phyloP scores from a whole-genome alignment of 2,329 filamentous ascomycete genomes.

The Penicillium sp. region DNA sequence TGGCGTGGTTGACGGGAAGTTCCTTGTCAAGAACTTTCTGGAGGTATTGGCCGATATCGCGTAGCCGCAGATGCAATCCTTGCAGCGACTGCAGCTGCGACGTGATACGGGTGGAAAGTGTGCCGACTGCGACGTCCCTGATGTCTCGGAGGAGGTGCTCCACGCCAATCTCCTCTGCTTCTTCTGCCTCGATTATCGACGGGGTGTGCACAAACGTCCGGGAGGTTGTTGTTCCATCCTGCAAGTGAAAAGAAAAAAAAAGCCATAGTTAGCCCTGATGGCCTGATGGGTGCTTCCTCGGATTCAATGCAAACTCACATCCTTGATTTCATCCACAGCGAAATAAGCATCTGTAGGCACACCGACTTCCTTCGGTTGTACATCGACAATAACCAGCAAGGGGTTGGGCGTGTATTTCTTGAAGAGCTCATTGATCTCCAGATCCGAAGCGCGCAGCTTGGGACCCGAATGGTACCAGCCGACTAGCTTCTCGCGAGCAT shows the following conservation, averaged over 20 bases:
- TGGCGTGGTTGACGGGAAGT: slow-evolving; percentile 91
- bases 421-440: slow-evolving; percentile 99
- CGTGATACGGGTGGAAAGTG: slow-evolving; percentile 89
- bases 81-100: slow-evolving; percentile 96
- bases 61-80: slow-evolving; percentile 83
- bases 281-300: not conserved
- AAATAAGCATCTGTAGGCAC: slow-evolving; percentile 99
- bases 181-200: slow-evolving; percentile 95
- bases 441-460: slow-evolving; percentile 88
- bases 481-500: slow-evolving; percentile 95
- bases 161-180: slow-evolving; percentile 97
- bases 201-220: slow-evolving; percentile 98
- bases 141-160: slow-evolving; percentile 97
- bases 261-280: slow-evolving; percentile 2
- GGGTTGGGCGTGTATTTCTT: slow-evolving; percentile 98
- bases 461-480: slow-evolving; percentile 99
- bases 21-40: slow-evolving; percentile 91
- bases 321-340: slow-evolving; percentile 98
- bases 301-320: slow-evolving; percentile 52
- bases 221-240: slow-evolving; percentile 94
- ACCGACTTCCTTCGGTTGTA: slow-evolving; percentile 94
- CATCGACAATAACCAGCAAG: slow-evolving; percentile 92
- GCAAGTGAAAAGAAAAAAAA: not conserved
- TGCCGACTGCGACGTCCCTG: slow-evolving; percentile 92
- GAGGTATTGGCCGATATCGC: slow-evolving; percentile 90